Percentiles rank a stretch among this genome's conserved stretches.
phyloP scores from a whole-genome alignment of 768 basidiomycete genomes.

The Lactarius quietus region DNA sequence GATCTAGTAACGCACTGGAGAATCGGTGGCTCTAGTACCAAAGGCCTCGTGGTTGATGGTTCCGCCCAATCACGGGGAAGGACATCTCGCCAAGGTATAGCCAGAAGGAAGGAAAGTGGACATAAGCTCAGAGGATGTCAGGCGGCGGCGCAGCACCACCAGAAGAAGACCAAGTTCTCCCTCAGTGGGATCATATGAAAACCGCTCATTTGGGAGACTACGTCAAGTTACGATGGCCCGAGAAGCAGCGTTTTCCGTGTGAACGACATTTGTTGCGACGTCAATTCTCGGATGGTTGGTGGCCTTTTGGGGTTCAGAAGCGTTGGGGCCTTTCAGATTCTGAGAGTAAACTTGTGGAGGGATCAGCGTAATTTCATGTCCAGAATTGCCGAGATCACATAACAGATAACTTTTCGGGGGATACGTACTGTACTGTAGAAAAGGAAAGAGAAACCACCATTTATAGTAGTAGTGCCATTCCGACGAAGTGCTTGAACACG shows the following conservation, averaged over 20 bases:
- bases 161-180: neutral
- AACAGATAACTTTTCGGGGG: neutral
- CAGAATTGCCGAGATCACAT: neutral
- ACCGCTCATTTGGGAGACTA: neutral
- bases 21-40: neutral
- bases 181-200: neutral
- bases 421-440: too few species aligned
- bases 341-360: too few species aligned
- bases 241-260: neutral
- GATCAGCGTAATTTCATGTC: too few species aligned
- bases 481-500: too few species aligned
- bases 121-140: neutral
- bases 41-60: neutral
- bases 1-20: slow-evolving; percentile 4
- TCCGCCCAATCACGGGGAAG: neutral
- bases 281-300: too few species aligned
- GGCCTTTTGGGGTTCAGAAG: too few species aligned
- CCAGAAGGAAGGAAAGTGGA: neutral
- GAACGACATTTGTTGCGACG: neutral
- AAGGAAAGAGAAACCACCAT: too few species aligned
- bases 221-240: neutral
- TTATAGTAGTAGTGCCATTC: too few species aligned
- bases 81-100: neutral
- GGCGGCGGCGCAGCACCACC: neutral
- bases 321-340: too few species aligned